Conservation (phyloP, 805 yeast genomes). For the Komagataella mondaviorum region DNA sequence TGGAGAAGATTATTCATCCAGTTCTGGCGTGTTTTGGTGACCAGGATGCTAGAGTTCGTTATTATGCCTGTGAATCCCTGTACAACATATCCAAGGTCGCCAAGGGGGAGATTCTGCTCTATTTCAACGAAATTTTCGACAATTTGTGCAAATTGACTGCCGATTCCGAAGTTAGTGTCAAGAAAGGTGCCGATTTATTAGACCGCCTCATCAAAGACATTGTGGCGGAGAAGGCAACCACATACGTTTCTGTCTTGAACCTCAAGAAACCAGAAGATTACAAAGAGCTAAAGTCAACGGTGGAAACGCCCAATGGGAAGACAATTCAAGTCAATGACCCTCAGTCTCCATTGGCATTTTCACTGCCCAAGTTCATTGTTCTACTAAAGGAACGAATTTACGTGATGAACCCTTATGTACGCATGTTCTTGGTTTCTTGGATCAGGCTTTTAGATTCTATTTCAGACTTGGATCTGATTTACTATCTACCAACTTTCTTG, state of each 20-base stretch:
- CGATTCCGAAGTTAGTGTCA: slow-evolving; percentile 82
- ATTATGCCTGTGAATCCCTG: slow-evolving; percentile 91
- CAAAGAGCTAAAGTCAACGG: slow-evolving; percentile 19
- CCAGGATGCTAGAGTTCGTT: slow-evolving; percentile 93
- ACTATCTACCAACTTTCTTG: slow-evolving; percentile 79
- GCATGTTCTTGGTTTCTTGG: slow-evolving; percentile 91
- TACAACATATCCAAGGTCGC: slow-evolving; percentile 96
- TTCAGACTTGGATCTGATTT: slow-evolving; percentile 79
- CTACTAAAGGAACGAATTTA: slow-evolving; percentile 83
- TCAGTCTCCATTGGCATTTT: slow-evolving; percentile 62
- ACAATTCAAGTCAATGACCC: slow-evolving; percentile 45
- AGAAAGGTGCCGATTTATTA: slow-evolving; percentile 88
- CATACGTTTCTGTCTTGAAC: slow-evolving; percentile 64
- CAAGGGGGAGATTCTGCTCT: slow-evolving; percentile 81
- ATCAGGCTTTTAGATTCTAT: slow-evolving; percentile 81
- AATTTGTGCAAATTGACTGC: slow-evolving; percentile 82
- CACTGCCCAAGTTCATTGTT: slow-evolving; percentile 80
- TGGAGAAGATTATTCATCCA: slow-evolving; percentile 83
- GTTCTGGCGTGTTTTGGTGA: slow-evolving; percentile 93
- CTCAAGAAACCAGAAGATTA: slow-evolving; percentile 14
- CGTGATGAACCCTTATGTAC: slow-evolving; percentile 83
- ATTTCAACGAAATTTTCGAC: slow-evolving; percentile 91
- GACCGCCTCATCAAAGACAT: slow-evolving; percentile 88
- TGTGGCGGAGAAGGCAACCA: slow-evolving; percentile 87
- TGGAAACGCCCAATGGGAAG: slow-evolving; percentile 39